These are phyloP conservation scores for Trypanosoma caninum DNA, from an alignment of 208 protist genomes.

Conservation along the genomic window DNA sequence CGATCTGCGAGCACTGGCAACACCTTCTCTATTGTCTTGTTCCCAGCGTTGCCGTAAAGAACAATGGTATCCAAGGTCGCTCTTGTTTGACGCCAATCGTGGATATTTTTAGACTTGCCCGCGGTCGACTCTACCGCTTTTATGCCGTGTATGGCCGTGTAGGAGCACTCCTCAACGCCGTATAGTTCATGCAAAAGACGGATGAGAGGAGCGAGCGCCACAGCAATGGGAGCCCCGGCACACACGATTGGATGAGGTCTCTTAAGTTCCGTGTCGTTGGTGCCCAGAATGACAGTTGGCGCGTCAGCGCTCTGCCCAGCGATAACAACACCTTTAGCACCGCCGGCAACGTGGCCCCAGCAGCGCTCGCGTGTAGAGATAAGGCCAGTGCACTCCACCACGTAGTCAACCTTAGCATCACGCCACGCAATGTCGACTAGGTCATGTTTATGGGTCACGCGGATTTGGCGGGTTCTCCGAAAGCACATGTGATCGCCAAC, in stretches of 20 bases:
- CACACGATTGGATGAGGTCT: slow-evolving; percentile 83
- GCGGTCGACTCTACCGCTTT: slow-evolving; percentile 95
- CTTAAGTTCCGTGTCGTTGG: slow-evolving; percentile 91
- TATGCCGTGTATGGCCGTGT: slow-evolving; percentile 98
- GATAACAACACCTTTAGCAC: slow-evolving; percentile 97
- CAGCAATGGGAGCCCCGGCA: slow-evolving; percentile 98
- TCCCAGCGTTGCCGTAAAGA: slow-evolving; percentile 96
- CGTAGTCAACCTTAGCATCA: slow-evolving; percentile 80
- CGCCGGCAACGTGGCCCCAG: slow-evolving; percentile 88
- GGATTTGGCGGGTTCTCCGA: slow-evolving; percentile 36
- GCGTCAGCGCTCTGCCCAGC: slow-evolving; percentile 94
- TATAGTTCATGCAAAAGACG: slow-evolving; percentile 93
- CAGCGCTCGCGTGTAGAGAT: slow-evolving; percentile 93
- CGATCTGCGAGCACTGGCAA: slow-evolving; percentile 72
- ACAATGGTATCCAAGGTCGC: slow-evolving; percentile 94
- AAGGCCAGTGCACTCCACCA: slow-evolving; percentile 98
- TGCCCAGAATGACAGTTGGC: slow-evolving; percentile 94
- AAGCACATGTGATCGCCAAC: slow-evolving; percentile 42
- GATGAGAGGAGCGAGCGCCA: slow-evolving; percentile 97
- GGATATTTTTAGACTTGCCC: slow-evolving; percentile 88
- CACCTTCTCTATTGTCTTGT: slow-evolving; percentile 95
- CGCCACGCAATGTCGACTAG: slow-evolving; percentile 92
- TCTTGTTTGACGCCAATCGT: slow-evolving; percentile 96
- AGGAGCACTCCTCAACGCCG: slow-evolving; percentile 94
- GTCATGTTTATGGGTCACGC: slow-evolving; percentile 54